Evolutionary conservation across 169 alveolate species (phyloP), one percentile per base, ranked within the genome.

Genomic region (Cryptosporidium tyzzeri): DNA sequence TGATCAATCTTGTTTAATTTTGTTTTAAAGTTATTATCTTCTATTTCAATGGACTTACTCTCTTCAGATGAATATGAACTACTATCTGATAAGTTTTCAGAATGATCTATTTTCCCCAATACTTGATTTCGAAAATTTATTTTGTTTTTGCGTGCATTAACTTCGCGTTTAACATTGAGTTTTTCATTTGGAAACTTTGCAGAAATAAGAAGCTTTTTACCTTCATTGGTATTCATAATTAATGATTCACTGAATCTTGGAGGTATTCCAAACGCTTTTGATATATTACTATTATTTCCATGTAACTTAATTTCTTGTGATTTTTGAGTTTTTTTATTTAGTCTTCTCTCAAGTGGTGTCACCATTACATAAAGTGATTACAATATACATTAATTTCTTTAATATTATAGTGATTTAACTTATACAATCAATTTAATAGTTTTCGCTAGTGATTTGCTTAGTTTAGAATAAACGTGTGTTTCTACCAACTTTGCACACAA

Each of bases 191-290:
- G 75, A 26, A 33, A n/a, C 1, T 80, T 80, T 12, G 80, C 89
- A 9, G 89, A 45, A 59, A 80, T 31, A 29, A 80, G 75, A 29
- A 80, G 80, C 39, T 39, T 31, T 41, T 80, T 59, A 16, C 89
- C 89, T 5, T 80, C 89, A 26, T 37, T 41, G 29, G 89, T 80
- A 21, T 31, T 21, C 65, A 80, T 62, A n/a, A 65, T 45, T 8
- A 80, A 14, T 26, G 89, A 39, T 9, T 80, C 89, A 21, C 44
- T 65, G 62, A 80, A 80, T 41, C 89, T 80, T 37, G 89, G 89
- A 45, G 89, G 89, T 80, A 80, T 41, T 65, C 89, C 89, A 62
- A 80, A 80, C 62, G 89, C 89, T 23, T 67, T 80, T 41, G 71
- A 44, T 29, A 44, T 62, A n/a, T 31, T 26, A n/a, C 41, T 58